Conservation (phyloP, 345 rosid species). For the Stellera chamaejasme region DNA sequence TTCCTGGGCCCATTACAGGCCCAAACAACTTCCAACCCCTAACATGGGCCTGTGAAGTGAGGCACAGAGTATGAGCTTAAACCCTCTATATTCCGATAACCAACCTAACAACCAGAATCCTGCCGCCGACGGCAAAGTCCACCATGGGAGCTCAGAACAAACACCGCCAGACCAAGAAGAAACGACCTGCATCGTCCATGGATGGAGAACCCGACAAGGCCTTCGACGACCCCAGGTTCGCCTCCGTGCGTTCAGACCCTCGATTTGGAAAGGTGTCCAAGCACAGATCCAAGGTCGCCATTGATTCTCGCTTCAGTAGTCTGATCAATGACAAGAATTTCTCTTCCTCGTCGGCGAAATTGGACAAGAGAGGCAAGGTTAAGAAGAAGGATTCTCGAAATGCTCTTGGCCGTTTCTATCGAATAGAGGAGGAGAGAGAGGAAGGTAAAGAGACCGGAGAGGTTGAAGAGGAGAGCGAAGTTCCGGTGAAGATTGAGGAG, state of each 20-base stretch:
- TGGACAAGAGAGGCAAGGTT: conserved; percentile 75
- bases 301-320: conserved; percentile 66
- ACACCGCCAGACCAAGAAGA: conserved; percentile 14
- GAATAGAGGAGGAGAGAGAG: conserved; percentile 19
- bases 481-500: conserved; percentile 17
- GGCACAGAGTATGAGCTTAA: no score
- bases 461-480: conserved; percentile 7
- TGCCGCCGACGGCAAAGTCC: no score
- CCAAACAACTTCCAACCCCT: no score
- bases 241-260: conserved; percentile 67
- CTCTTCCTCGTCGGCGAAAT: conserved; percentile 40
- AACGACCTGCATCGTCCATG: neutral
- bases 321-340: conserved; percentile 55
- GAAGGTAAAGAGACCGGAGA: conserved; percentile 4
- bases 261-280: conserved; percentile 68
- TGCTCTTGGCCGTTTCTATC: conserved; percentile 62
- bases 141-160: conserved; percentile 33
- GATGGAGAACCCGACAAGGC: conserved; percentile 17
- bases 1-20: no score
- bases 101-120: no score
- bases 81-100: no score
- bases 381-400: conserved; percentile 34
- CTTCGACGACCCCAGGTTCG: conserved; percentile 61
- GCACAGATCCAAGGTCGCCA: conserved; percentile 53
- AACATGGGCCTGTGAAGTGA: no score